phyloP scores from a whole-genome alignment of 306 rosid species.

The Neltuma alba region DNA sequence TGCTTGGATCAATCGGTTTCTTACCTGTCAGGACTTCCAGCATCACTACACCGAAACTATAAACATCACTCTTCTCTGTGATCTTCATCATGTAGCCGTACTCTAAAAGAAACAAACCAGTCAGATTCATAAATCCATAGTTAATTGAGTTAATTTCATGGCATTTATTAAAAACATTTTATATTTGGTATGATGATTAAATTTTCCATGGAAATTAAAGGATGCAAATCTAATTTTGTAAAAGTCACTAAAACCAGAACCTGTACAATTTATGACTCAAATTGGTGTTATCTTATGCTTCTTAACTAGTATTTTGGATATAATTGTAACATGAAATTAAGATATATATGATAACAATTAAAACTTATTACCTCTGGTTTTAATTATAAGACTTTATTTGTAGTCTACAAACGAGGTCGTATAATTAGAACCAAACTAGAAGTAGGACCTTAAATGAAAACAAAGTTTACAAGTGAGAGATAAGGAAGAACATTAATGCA shows the following conservation, averaged over 20 bases:
- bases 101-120: conserved; percentile 32
- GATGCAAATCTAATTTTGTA: neutral
- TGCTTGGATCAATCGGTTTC: conserved; percentile 68
- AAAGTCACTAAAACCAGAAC: neutral
- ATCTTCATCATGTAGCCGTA: conserved; percentile 69
- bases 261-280: neutral
- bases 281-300: neutral
- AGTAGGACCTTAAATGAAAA: too few species aligned
- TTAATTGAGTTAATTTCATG: neutral
- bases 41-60: conserved; percentile 63
- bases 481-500: neutral
- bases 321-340: too few species aligned
- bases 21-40: conserved; percentile 68
- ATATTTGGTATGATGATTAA: neutral
- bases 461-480: neutral
- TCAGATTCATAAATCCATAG: neutral
- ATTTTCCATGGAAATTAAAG: neutral
- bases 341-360: neutral
- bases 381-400: too few species aligned
- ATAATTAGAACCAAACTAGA: too few species aligned
- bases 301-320: neutral
- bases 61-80: conserved; percentile 66
- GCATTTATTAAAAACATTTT: neutral
- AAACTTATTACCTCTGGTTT: too few species aligned
- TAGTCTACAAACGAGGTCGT: too few species aligned